Evolutionary conservation across 2,329 filamentous ascomycete genomes (phyloP), one percentile per base, ranked within the genome.

Genomic region (Calonectria pseudoreteaudii): DNA sequence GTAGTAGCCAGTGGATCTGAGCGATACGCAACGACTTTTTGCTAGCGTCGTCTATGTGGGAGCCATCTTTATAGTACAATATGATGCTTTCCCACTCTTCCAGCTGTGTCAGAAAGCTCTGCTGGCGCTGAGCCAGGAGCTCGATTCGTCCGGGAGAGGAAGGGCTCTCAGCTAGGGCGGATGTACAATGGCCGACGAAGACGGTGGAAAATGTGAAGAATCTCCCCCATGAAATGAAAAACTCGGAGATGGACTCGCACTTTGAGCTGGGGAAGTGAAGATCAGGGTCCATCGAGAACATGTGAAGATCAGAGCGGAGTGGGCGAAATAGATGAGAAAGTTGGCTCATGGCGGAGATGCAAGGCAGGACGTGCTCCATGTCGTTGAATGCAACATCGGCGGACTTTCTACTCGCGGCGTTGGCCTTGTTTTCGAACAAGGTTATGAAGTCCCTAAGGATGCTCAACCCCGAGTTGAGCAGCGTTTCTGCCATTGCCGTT

Each of bases 1-100:
- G 56, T 1, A 62, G 56, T 3, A 62, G 56, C 56, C 56, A 62
- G 23, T 62, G 56, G 34, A 62, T 62, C 26, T 62, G 56, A 16
- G 56, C 56, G 23, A 62, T 62, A 18, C 56, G 56, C 31, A 62
- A 28, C 16, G 56, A 62, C 14, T 41, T 62, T 30, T 62, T 62
- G 13, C 34, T 62, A 9, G 56, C 34, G 16, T 62, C 56, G 5
- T 62, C 56, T 28, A 62, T 41, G 18, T 62, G 56, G 7, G 56
- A 62, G 34, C 56, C 56, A 20, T 62, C 36, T 38, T 62, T 62
- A 28, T 62, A 38, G 41, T 62, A 62, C 38, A 62, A 5, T 41
- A 62, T 62, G n/a, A 62, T 41, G 23, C 34, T 13, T 62, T 62
- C 56, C 56, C 56, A 62, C 36, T 62, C 34, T n/a, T 62, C n/a